Evolutionary conservation across 2,329 filamentous ascomycete genomes (phyloP).

Genomic region (Seiridium unicorne): DNA sequence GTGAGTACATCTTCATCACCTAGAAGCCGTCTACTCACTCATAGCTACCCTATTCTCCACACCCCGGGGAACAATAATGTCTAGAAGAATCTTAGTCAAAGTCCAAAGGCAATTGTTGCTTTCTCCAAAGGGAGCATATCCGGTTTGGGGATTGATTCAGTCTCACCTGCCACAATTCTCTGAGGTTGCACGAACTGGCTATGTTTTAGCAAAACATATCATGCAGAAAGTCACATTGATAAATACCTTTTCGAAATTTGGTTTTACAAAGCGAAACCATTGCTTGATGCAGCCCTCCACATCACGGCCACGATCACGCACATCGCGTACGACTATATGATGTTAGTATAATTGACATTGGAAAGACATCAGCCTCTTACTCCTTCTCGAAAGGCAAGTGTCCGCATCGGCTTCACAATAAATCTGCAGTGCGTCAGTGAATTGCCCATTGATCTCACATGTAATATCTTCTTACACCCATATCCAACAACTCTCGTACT

Average conservation of each 20-base stretch:
- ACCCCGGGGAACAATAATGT: slow-evolving; percentile 92
- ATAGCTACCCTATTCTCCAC: slow-evolving; percentile 95
- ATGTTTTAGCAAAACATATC: slow-evolving; percentile 12
- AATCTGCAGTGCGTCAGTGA: slow-evolving; percentile 52
- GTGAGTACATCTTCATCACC: slow-evolving; percentile 8
- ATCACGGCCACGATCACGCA: slow-evolving; percentile 83
- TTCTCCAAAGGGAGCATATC: neutral
- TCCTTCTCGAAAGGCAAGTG: slow-evolving; percentile 84
- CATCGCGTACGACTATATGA: slow-evolving; percentile 73
- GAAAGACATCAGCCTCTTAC: slow-evolving; percentile 48
- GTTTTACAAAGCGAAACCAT: slow-evolving; percentile 95
- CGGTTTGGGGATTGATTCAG: neutral
- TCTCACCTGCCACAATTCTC: slow-evolving; percentile 73
- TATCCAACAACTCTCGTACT: slow-evolving; percentile 82
- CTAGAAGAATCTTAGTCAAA: slow-evolving; percentile 34
- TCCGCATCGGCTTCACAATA: slow-evolving; percentile 97
- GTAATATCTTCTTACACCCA: slow-evolving; percentile 59
- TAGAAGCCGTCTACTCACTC: slow-evolving; percentile 40
- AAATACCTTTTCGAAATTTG: slow-evolving; percentile 79
- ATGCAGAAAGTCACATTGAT: neutral
- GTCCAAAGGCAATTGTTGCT: neutral
- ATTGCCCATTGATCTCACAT: neutral
- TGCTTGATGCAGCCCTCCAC: slow-evolving; percentile 97
- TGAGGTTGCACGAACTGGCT: slow-evolving; percentile 84
- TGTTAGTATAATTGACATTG: slow-evolving; percentile 12